Evolutionary conservation across 2,329 filamentous ascomycete genomes (phyloP).

Genomic region (Microcyclosporella mali): DNA sequence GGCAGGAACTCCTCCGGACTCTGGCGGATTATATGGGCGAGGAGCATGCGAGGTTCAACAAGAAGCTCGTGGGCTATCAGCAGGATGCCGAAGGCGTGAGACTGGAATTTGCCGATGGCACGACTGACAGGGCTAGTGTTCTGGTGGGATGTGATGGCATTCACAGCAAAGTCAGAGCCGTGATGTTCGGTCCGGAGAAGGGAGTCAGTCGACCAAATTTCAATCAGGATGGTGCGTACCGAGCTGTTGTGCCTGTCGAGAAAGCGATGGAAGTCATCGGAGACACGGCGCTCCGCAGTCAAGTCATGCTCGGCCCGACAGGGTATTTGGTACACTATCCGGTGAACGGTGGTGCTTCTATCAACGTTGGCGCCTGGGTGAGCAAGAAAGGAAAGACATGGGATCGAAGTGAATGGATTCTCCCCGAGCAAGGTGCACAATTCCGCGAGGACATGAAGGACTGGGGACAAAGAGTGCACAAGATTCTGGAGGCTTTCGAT

Average conservation of each 20-base stretch:
- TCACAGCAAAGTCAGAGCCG: constrained; percentile 49
- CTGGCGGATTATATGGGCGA: constrained; percentile 37
- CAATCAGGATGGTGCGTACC: constrained; percentile 54
- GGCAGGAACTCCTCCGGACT: constrained; percentile 37
- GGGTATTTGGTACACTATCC: constrained; percentile 59
- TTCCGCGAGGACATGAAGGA: constrained; percentile 36
- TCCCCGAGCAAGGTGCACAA: constrained; percentile 37
- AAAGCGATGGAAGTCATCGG: constrained; percentile 36
- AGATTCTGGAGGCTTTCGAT: constrained; percentile 35
- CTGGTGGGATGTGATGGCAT: constrained; percentile 61
- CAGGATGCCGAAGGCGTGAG: constrained; percentile 21
- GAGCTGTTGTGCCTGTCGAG: constrained; percentile 55
- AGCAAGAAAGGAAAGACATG: constrained; percentile 31
- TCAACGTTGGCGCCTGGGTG: constrained; percentile 52
- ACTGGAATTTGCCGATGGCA: constrained; percentile 42
- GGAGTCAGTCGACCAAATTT: constrained; percentile 45
- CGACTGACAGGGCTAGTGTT: constrained; percentile 37
- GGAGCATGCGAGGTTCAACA: constrained; percentile 15
- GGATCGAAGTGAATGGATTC: constrained; percentile 36
- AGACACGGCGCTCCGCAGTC: constrained; percentile 19
- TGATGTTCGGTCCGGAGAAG: constrained; percentile 47
- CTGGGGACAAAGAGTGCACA: constrained; percentile 39
- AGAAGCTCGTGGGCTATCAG: constrained; percentile 12
- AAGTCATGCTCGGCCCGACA: constrained; percentile 41
- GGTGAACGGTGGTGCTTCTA: constrained; percentile 49